A percentile compares a stretch with the other conserved stretches of the same genome.
These are phyloP conservation scores for Blastocrithidia nonstop DNA, from an alignment of 208 protist species.

Conservation along the genomic window DNA sequence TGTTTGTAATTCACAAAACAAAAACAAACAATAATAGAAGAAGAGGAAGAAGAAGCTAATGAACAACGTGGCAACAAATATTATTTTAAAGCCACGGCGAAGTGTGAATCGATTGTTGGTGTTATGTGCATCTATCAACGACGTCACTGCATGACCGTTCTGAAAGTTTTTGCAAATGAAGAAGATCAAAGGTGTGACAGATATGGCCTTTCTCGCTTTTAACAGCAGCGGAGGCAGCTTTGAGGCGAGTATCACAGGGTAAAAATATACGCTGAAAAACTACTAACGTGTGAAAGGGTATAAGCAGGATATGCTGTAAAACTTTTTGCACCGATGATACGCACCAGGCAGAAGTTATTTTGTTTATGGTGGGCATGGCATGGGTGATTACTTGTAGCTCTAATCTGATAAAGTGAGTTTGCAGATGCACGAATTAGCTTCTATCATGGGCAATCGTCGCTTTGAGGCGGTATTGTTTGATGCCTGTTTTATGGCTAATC, in stretches of 20 bases:
- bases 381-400: slow-evolving; percentile 78
- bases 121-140: slow-evolving; percentile 69
- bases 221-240: slow-evolving; percentile 79
- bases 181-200: slow-evolving; percentile 47
- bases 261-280: slow-evolving; percentile 52
- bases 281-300: slow-evolving; percentile 46
- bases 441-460: slow-evolving; percentile 28
- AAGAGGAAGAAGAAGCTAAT: no score
- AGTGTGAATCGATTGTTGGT: slow-evolving; percentile 42
- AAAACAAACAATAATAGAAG: no score
- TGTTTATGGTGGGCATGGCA: slow-evolving; percentile 77
- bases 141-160: slow-evolving; percentile 74
- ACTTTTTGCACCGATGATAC: slow-evolving; percentile 43
- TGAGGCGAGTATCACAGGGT: slow-evolving; percentile 60
- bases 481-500: slow-evolving; percentile 79
- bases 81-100: slow-evolving; percentile 12
- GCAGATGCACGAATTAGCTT: slow-evolving; percentile 62
- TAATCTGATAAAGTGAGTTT: slow-evolving; percentile 34
- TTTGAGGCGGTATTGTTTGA: slow-evolving; percentile 81
- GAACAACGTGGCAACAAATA: no score
- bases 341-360: slow-evolving; percentile 63
- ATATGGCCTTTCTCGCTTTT: slow-evolving; percentile 72
- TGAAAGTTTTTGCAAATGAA: slow-evolving; percentile 85
- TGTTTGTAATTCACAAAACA: no score
- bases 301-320: slow-evolving; percentile 49